A percentile compares a stretch with the other conserved stretches of the same genome.
Evolutionary conservation across 1,139 yeast genomes (phyloP).

Genomic region (Lodderomyces theae): DNA sequence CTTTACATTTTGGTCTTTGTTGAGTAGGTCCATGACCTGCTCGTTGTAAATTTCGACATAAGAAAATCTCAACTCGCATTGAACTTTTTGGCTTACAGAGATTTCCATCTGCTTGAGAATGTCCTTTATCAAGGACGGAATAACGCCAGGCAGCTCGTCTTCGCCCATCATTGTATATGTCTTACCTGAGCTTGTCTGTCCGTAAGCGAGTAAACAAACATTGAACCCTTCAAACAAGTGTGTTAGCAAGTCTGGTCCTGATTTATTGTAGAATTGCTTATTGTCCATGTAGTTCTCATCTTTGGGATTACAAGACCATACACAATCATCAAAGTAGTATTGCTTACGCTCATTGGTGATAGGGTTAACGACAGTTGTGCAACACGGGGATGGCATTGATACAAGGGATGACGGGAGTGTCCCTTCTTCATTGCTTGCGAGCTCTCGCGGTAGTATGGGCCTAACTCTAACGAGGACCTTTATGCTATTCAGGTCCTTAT

Average conservation of each 20-base stretch:
- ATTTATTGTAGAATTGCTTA: conserved; percentile 43
- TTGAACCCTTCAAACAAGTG: conserved; percentile 70
- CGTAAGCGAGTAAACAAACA: conserved; percentile 74
- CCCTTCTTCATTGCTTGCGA: conserved; percentile 1
- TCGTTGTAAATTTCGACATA: conserved; percentile 76
- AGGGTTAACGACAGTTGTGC: conserved; percentile 24
- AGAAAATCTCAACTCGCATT: conserved; percentile 56
- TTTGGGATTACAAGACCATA: conserved; percentile 51
- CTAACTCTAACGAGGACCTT: conserved; percentile 48
- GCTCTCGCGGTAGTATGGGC: conserved; percentile 40
- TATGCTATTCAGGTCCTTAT: conserved; percentile 23
- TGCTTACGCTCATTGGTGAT: conserved; percentile 20
- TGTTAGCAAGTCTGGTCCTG: conserved; percentile 58
- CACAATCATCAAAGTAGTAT: conserved; percentile 56
- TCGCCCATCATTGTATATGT: conserved; percentile 75
- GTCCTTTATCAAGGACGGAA: conserved; percentile 57
- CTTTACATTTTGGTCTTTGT: conserved; percentile 21
- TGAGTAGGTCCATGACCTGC: conserved; percentile 57
- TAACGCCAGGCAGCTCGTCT: conserved; percentile 48
- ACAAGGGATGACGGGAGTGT: conserved; percentile 20
- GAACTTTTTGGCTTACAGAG: conserved; percentile 38
- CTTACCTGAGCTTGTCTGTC: conserved; percentile 75
- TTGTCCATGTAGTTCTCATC: conserved; percentile 46
- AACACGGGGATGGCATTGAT: conserved; percentile 28
- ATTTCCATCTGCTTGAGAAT: conserved; percentile 47